Evolutionary conservation across 2,329 filamentous ascomycete species (phyloP).

Genomic region (Pyrenophora seminiperda): DNA sequence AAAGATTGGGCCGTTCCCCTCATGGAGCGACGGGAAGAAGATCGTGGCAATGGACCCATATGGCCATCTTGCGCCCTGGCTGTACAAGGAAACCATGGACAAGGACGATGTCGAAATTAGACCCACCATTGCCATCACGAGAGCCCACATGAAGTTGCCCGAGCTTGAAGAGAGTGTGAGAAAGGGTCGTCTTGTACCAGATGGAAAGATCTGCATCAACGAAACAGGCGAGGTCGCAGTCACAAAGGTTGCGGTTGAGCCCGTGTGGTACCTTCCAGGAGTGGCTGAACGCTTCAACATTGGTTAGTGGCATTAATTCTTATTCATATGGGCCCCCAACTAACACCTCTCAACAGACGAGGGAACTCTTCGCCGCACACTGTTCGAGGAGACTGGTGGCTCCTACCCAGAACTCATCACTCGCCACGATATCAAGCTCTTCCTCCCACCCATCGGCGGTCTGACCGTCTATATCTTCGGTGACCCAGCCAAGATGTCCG

Average conservation of each 20-base stretch:
- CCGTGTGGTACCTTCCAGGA: slow-evolving; percentile 66
- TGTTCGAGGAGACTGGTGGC: slow-evolving; percentile 95
- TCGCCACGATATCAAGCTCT: slow-evolving; percentile 90
- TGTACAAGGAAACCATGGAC: slow-evolving; percentile 79
- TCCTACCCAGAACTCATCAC: slow-evolving; percentile 98
- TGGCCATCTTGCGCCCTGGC: slow-evolving; percentile 83
- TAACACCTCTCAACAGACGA: slow-evolving; percentile 65
- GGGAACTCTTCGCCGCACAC: slow-evolving; percentile 77
- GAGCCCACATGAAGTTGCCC: slow-evolving; percentile 94
- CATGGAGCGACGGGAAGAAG: slow-evolving; percentile 89
- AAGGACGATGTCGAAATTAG: slow-evolving; percentile 83
- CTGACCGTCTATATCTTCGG: slow-evolving; percentile 97
- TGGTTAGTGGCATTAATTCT: slow-evolving; percentile 54
- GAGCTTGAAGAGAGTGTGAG: slow-evolving; percentile 90
- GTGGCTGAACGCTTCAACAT: slow-evolving; percentile 93
- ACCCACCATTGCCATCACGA: slow-evolving; percentile 89
- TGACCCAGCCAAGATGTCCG: slow-evolving; percentile 90
- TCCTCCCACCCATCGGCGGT: slow-evolving; percentile 92
- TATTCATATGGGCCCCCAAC: not conserved
- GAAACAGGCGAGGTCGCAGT: slow-evolving; percentile 85
- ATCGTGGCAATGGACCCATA: slow-evolving; percentile 98
- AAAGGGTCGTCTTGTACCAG: slow-evolving; percentile 73
- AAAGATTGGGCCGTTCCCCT: slow-evolving; percentile 82
- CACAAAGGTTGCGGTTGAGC: slow-evolving; percentile 96
- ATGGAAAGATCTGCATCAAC: slow-evolving; percentile 91